Evolutionary conservation across 2,329 filamentous ascomycete species (phyloP), one percentile per base, ranked within the genome.

Genomic region (Fusarium mexicanum): DNA sequence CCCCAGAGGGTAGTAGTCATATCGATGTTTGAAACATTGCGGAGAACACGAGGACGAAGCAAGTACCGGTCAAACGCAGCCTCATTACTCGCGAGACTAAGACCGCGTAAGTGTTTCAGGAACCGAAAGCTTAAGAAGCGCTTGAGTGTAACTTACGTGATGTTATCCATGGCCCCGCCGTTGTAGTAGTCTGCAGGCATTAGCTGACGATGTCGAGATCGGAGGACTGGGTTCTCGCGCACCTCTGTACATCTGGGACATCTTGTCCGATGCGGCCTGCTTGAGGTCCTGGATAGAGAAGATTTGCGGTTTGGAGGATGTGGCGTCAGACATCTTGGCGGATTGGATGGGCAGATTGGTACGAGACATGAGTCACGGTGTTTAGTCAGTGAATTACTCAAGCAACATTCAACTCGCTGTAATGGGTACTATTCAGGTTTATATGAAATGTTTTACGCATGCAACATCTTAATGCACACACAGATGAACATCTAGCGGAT

Each of bases 241-340:
- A 64, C 61, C 61, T 24, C 61, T 31, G 16, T 64, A 64, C 43
- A 61, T 43, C 54, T 60, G 47, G 22, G 61, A 46, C 29, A 64
- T 59, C 29, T 64, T 64, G 5, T 46, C 61, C 24, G 61, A 64
- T 29, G 54, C 61, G 47, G 44, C 54, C 33, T 61, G 17, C 54
- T 61, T 60, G 17, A 64, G 54, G 44, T 64, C 61, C n/a, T 31
- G 26, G 18, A 64, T 61, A 20, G 54, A 57, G 16, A 57, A 57
- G 26, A 57, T 24, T n/a, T 57, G 26, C 8, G 38, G 26, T 16
- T 44, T 57, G 16, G 53, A 44, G 26, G 53, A 57, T 57, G 53
- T 31, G 8, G 38, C 26, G 26, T 31, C 38, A 20, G 53, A 43
- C 53, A 57, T 57, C 16, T 57, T 57, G 16, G 53, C 38, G 20